These are phyloP conservation scores for Arthrinium phaeospermum DNA, from an alignment of 2,329 filamentous ascomycete genomes.

Conservation along the genomic window DNA sequence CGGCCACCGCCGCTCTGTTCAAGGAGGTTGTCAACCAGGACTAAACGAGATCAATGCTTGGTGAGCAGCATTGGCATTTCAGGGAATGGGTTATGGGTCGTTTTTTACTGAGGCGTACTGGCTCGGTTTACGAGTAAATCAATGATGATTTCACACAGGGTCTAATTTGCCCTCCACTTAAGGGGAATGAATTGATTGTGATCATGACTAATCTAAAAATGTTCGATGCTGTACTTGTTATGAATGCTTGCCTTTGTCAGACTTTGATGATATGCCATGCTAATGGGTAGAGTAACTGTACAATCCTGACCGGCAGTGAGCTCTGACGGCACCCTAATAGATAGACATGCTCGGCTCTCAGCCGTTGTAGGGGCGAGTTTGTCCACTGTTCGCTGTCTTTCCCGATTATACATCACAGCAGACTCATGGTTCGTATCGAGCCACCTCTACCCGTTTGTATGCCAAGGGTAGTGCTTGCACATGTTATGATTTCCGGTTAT, in stretches of 20 bases:
- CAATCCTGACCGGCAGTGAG: too few species aligned
- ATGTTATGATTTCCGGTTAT: too few species aligned
- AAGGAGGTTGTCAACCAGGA: constrained; percentile 37
- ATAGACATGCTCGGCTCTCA: too few species aligned
- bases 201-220: constrained; percentile 15
- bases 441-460: too few species aligned
- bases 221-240: not conserved
- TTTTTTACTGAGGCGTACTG: constrained; percentile 40
- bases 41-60: constrained; percentile 38
- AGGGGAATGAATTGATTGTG: constrained; percentile 17
- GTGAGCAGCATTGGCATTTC: constrained; percentile 42
- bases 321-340: too few species aligned
- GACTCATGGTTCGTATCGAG: too few species aligned
- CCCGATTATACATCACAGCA: too few species aligned
- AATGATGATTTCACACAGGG: constrained; percentile 33
- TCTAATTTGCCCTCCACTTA: constrained; percentile 29
- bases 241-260: not conserved
- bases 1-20: constrained; percentile 40
- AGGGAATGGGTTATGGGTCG: constrained; percentile 28
- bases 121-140: constrained; percentile 41
- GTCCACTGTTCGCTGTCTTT: too few species aligned
- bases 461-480: too few species aligned
- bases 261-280: not conserved
- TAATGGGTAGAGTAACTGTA: too few species aligned
- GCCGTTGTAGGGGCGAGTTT: too few species aligned